Conservation (phyloP, 2,329 filamentous ascomycete genomes). For the Sporothrix dimorphospora region DNA sequence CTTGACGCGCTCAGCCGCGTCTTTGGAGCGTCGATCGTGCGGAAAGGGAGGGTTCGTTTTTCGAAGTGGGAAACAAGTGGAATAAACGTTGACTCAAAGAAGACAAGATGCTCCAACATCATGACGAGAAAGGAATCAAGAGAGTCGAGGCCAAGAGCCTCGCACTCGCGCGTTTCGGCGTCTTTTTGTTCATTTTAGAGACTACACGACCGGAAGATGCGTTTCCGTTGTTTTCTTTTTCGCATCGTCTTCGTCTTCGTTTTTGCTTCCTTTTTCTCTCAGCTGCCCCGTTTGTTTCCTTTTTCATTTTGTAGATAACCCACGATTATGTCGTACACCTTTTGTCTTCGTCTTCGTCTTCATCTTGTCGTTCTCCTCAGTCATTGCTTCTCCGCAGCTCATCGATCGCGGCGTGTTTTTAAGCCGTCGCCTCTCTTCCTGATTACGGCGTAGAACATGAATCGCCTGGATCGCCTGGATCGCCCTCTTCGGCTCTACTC, state of each 20-base stretch:
- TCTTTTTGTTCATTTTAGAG: too few relatives aligned
- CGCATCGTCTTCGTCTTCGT: background rate
- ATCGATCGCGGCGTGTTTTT: background rate
- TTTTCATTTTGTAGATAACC: background rate
- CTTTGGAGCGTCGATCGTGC: conserved; percentile 13
- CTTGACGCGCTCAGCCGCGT: conserved; percentile 25
- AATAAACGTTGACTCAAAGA: background rate
- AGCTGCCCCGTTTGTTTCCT: background rate
- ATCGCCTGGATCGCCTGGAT: conserved; percentile 11
- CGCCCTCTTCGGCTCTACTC: background rate
- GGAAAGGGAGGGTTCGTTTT: conserved; percentile 4
- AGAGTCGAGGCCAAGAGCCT: background rate
- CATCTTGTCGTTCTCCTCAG: background rate
- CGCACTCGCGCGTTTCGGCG: too few relatives aligned
- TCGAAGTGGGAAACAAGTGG: background rate
- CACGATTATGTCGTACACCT: background rate
- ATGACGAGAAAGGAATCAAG: background rate
- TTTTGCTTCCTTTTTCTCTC: background rate
- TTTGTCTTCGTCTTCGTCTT: background rate
- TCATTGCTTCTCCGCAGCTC: background rate
- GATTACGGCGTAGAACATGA: background rate
- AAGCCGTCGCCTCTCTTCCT: background rate
- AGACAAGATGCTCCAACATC: background rate
- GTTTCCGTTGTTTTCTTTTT: background rate
- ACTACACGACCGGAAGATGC: background rate